Percentiles rank a stretch among this genome's conserved stretches.
Conservation (phyloP, 73 alveolate species). For the Breviolum minutum region DNA sequence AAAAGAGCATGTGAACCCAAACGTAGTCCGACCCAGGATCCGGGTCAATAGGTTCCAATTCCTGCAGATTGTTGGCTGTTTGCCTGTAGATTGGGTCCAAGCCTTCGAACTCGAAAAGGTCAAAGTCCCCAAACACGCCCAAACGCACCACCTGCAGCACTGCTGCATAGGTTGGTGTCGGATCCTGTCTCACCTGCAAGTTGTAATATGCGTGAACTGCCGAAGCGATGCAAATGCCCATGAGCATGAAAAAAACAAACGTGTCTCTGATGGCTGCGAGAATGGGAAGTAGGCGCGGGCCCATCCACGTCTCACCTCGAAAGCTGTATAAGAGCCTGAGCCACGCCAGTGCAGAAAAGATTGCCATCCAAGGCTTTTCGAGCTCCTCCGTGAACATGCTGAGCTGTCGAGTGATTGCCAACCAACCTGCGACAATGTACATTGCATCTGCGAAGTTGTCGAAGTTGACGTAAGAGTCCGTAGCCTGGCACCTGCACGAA, state of each 20-base stretch:
- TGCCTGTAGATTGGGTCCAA: neutral
- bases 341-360: neutral
- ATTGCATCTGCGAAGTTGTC: neutral
- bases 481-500: neutral
- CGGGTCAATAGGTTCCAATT: conserved; percentile 25
- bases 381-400: neutral
- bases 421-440: neutral
- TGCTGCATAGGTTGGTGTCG: neutral
- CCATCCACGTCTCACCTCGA: conserved; percentile 45
- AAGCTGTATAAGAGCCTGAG: neutral
- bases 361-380: neutral
- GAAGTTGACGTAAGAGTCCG: neutral
- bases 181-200: conserved; percentile 8
- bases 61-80: neutral
- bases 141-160: conserved; percentile 9
- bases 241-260: conserved; percentile 1
- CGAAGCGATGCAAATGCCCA: neutral
- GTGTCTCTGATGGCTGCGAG: conserved; percentile 25
- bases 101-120: conserved; percentile 60
- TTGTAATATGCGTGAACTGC: conserved; percentile 39
- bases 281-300: conserved; percentile 27
- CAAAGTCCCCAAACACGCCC: conserved; percentile 48
- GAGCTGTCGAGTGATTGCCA: neutral
- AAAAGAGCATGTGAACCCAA: neutral
- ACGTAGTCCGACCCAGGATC: conserved; percentile 46